A percentile compares a stretch with the other conserved stretches of the same genome.
Conservation (phyloP, 345 rosid genomes). For the Linum tenue region DNA sequence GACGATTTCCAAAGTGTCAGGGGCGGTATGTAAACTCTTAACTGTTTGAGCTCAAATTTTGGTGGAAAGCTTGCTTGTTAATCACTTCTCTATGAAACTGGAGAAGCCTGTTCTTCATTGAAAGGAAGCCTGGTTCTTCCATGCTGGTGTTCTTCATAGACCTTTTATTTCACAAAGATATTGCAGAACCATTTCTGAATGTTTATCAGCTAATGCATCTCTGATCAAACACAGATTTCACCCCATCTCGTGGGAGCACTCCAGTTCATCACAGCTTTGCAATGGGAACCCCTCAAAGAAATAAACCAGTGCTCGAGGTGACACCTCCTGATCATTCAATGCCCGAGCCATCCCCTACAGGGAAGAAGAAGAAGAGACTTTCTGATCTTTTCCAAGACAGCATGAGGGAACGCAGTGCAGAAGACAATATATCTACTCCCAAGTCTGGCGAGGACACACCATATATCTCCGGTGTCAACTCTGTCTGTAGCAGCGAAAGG, state of each 20-base stretch:
- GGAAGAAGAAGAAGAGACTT: conserved; percentile 66
- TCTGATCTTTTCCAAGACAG: conserved; percentile 66
- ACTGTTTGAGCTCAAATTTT: conserved; percentile 5
- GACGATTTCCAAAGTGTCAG: conserved; percentile 87
- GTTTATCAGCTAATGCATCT: too few relatives aligned
- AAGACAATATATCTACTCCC: conserved; percentile 26
- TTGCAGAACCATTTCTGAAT: neutral
- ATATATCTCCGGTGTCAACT: conserved; percentile 40
- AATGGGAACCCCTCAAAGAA: conserved; percentile 34
- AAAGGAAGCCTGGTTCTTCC: neutral
- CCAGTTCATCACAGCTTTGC: conserved; percentile 61
- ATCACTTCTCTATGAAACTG: too few relatives aligned
- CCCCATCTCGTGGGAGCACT: conserved; percentile 80
- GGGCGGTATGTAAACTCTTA: conserved; percentile 51
- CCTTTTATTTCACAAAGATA: neutral
- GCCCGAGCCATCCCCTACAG: conserved; percentile 35
- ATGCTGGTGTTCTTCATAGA: neutral
- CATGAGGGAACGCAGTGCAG: conserved; percentile 22
- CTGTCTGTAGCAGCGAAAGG: conserved; percentile 43
- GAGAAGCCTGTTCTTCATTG: neutral
- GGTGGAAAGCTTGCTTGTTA: neutral
- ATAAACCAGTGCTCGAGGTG: too few relatives aligned
- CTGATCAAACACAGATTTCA: conserved; percentile 50
- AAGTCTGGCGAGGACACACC: conserved; percentile 40
- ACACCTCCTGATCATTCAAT: conserved; percentile 15